A percentile compares a stretch with the other conserved stretches of the same genome.
Evolutionary conservation across 1,284 basidiomycete genomes (phyloP).

Genomic region (Marasmius tenuissimus): DNA sequence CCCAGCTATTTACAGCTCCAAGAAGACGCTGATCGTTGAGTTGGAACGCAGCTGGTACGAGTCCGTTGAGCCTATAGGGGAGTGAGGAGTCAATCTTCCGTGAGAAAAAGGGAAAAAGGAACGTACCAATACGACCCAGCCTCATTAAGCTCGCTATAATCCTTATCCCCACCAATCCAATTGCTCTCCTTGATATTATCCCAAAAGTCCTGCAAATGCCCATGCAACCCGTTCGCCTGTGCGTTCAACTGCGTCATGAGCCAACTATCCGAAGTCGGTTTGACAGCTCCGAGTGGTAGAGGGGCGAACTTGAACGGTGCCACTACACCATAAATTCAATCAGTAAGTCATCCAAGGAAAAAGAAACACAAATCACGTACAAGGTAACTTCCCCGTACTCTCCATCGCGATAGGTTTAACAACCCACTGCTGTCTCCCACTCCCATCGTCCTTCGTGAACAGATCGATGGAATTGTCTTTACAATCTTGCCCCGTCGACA

Average conservation of each 20-base stretch:
- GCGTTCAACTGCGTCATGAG: not conserved
- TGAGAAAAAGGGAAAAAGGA: not conserved
- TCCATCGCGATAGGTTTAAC: not conserved
- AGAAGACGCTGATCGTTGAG: not conserved
- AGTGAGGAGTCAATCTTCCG: not conserved
- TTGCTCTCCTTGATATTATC: not conserved
- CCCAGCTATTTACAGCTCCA: not conserved
- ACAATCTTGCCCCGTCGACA: not conserved
- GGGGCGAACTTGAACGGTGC: not conserved
- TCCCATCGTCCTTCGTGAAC: not conserved
- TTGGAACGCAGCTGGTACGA: not conserved
- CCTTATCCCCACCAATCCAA: not conserved
- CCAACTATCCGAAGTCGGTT: not conserved
- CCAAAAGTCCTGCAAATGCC: not conserved
- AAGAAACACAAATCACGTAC: not conserved
- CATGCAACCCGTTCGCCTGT: not conserved
- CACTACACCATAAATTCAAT: not conserved
- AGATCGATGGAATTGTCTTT: not conserved
- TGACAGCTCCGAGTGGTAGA: not conserved
- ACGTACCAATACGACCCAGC: not conserved
- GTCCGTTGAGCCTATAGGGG: not conserved
- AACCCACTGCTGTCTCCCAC: constrained; percentile 4
- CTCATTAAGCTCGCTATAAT: not conserved
- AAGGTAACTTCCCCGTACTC: not conserved
- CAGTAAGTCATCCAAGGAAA: not conserved